phyloP scores from a whole-genome alignment of 1,284 basidiomycete species.

The Ceratorhiza oryzae-sativae region DNA sequence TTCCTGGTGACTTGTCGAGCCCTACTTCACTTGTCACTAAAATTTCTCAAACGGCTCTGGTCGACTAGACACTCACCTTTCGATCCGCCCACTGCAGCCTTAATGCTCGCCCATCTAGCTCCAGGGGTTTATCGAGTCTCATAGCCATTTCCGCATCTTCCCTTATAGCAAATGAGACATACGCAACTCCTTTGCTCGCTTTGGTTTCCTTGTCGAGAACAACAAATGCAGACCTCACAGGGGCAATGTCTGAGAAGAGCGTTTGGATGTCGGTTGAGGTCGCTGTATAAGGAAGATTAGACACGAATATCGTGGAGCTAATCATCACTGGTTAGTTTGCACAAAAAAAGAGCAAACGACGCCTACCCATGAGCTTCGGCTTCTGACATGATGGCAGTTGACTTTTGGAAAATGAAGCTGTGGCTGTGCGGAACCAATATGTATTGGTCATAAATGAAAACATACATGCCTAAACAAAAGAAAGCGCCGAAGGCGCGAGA shows the following conservation, averaged over 20 bases:
- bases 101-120: slow-evolving; percentile 69
- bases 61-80: slow-evolving; percentile 68
- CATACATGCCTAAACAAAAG: too few relatives aligned
- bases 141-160: slow-evolving; percentile 88
- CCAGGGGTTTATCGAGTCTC: slow-evolving; percentile 58
- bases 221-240: slow-evolving; percentile 92
- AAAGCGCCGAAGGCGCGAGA: too few relatives aligned
- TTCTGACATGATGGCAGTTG: slow-evolving; percentile 18
- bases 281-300: slow-evolving; percentile 86
- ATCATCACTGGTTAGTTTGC: background rate
- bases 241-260: slow-evolving; percentile 94
- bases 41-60: slow-evolving; percentile 9
- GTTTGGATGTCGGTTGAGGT: slow-evolving; percentile 91
- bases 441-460: background rate
- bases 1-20: background rate
- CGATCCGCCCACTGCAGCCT: slow-evolving; percentile 81
- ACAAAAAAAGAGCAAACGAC: too few relatives aligned
- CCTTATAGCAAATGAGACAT: slow-evolving; percentile 89
- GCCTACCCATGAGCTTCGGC: slow-evolving; percentile 7
- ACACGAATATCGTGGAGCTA: slow-evolving; percentile 64
- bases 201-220: slow-evolving; percentile 79
- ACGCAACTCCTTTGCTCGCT: slow-evolving; percentile 96
- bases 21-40: slow-evolving; percentile 37
- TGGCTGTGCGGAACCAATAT: slow-evolving; percentile 13
- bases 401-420: slow-evolving; percentile 12